Conservation (phyloP, 768 basidiomycete species). For the Psilocybe sp. region DNA sequence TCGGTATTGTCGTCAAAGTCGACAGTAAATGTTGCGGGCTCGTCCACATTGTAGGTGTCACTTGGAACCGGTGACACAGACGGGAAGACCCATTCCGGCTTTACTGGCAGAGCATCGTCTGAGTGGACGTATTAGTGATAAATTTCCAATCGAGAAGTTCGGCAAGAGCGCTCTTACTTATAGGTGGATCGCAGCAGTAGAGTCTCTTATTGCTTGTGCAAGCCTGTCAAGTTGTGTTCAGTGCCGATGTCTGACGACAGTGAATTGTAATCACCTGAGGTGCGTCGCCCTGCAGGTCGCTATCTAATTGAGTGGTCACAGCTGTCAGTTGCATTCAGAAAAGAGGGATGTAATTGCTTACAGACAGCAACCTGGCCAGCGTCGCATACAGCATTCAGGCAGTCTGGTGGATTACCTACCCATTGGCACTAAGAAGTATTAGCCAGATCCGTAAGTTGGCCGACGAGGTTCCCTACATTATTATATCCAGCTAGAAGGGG, state of each 20-base stretch:
- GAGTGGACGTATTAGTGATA: too few relatives aligned
- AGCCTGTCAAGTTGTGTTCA: too few relatives aligned
- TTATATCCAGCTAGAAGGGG: too few relatives aligned
- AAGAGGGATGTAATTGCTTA: slow-evolving; percentile 3
- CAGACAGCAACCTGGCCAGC: slow-evolving; percentile 17
- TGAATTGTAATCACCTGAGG: too few relatives aligned
- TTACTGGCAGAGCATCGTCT: too few relatives aligned
- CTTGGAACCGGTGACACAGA: slow-evolving; percentile 14
- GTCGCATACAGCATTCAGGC: slow-evolving; percentile 15
- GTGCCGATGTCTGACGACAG: too few relatives aligned
- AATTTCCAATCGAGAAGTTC: too few relatives aligned
- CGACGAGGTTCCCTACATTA: too few relatives aligned
- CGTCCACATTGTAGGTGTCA: slow-evolving; percentile 8
- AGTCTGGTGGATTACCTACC: slow-evolving; percentile 15
- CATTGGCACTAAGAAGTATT: slow-evolving; percentile 8
- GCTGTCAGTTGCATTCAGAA: background rate
- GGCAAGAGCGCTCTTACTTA: background rate
- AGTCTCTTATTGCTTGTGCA: slow-evolving; percentile 8
- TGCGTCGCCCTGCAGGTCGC: slow-evolving; percentile 20
- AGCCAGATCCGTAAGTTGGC: background rate
- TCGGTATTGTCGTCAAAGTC: slow-evolving; percentile 16
- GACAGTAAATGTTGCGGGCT: slow-evolving; percentile 14
- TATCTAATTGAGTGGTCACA: slow-evolving; percentile 9
- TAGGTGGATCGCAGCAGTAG: slow-evolving; percentile 18
- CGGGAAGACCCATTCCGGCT: too few relatives aligned